phyloP scores from a whole-genome alignment of 176 grass and related monocot genomes.

The Thinopyrum elongatum region DNA sequence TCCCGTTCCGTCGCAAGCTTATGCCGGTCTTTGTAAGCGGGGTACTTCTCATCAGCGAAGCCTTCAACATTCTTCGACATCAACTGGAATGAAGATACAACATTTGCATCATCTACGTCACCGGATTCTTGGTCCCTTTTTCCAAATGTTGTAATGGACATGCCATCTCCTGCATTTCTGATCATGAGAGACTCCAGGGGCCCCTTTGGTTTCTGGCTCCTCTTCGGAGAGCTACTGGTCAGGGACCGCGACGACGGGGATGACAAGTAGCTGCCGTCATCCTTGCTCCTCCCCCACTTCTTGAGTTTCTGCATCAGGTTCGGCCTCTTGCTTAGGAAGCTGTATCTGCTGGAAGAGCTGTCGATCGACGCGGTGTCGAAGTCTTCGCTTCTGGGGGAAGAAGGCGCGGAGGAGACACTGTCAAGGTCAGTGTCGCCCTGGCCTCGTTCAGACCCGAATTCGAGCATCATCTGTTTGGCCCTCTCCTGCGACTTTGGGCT shows the following conservation, averaged over 20 bases:
- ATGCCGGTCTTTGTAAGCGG: conserved; percentile 81
- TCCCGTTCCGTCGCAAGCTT: conserved; percentile 84
- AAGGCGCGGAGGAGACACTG: conserved; percentile 72
- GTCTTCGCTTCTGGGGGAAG: conserved; percentile 78
- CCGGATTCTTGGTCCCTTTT: conserved; percentile 61
- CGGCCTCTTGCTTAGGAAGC: conserved; percentile 67
- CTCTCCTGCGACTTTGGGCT: conserved; percentile 87
- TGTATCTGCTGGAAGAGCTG: conserved; percentile 82
- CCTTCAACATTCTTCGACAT: conserved; percentile 79
- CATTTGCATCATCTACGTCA: conserved; percentile 53
- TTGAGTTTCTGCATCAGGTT: conserved; percentile 87
- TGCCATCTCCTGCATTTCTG: conserved; percentile 81
- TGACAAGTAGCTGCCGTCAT: conserved; percentile 47
- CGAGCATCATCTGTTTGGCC: conserved; percentile 81
- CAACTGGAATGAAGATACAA: conserved; percentile 62
- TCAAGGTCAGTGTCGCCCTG: conserved; percentile 93
- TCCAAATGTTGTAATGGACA: conserved; percentile 83
- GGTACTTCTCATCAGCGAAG: conserved; percentile 90
- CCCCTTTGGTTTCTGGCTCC: conserved; percentile 50
- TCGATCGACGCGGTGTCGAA: conserved; percentile 84
- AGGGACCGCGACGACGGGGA: conserved; percentile 53
- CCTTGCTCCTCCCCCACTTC: conserved; percentile 80
- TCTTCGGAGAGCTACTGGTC: conserved; percentile 48
- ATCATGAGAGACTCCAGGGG: conserved; percentile 88
- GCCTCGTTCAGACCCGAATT: conserved; percentile 85